A percentile compares a stretch with the other conserved stretches of the same genome.
phyloP scores from a whole-genome alignment of 371 early-diverging fungal genomes.

The Entomophthora muscae region DNA sequence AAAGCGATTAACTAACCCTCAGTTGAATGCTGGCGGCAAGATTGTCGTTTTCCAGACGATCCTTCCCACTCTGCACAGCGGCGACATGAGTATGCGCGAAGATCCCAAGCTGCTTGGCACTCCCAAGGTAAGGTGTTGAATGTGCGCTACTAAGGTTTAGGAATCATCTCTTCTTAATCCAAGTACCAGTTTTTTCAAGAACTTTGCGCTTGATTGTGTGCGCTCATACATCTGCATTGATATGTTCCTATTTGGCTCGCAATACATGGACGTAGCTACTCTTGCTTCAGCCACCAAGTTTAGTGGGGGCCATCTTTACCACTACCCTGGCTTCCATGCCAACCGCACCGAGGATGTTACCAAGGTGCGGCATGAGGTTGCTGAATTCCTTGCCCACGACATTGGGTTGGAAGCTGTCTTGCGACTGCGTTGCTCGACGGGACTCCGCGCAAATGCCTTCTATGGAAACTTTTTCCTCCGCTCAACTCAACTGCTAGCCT shows the following conservation, averaged over 20 bases:
- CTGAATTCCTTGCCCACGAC: slow-evolving; percentile 59
- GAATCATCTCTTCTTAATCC: slow-evolving; percentile 73
- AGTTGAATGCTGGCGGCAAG: slow-evolving; percentile 74
- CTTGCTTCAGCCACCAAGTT: slow-evolving; percentile 55
- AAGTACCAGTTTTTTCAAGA: slow-evolving; percentile 78
- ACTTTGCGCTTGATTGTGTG: slow-evolving; percentile 82
- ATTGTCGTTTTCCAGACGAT: slow-evolving; percentile 67
- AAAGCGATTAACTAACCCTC: neutral
- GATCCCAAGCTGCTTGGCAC: slow-evolving; percentile 77
- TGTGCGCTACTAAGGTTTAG: too few relatives aligned
- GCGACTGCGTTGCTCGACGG: slow-evolving; percentile 81
- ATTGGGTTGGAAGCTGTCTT: slow-evolving; percentile 93
- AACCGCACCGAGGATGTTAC: slow-evolving; percentile 65
- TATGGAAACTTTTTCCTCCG: slow-evolving; percentile 95
- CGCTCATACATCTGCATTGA: slow-evolving; percentile 84
- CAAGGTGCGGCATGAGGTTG: slow-evolving; percentile 79
- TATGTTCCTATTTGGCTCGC: slow-evolving; percentile 78
- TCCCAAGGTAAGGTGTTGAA: too few relatives aligned
- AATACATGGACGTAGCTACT: slow-evolving; percentile 87
- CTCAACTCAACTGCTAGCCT: slow-evolving; percentile 80
- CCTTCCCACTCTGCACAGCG: slow-evolving; percentile 65
- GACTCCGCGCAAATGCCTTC: slow-evolving; percentile 65
- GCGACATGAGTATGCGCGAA: slow-evolving; percentile 63
- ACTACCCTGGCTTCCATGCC: slow-evolving; percentile 91
- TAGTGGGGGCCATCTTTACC: slow-evolving; percentile 89